Percentiles rank a stretch among this genome's conserved stretches.
These are phyloP conservation scores for Balakata baccata DNA, from an alignment of 345 rosid species.

Conservation along the genomic window DNA sequence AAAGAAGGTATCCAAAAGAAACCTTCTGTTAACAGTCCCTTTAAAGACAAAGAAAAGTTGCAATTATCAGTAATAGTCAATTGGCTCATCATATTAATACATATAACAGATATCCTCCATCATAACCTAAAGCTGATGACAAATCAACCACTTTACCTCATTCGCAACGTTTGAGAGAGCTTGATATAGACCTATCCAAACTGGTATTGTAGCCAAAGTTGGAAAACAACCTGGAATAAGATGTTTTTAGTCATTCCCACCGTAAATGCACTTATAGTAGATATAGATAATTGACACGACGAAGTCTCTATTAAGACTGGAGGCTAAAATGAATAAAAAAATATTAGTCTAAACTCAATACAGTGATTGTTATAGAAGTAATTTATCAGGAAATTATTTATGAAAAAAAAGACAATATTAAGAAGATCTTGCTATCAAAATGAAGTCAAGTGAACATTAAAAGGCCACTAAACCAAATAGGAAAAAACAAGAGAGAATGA, in stretches of 20 bases:
- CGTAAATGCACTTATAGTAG: conserved; percentile 6
- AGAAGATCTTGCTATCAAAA: neutral
- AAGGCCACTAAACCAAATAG: neutral
- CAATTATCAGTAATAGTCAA: conserved; percentile 18
- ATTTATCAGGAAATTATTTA: neutral
- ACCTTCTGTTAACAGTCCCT: conserved; percentile 93
- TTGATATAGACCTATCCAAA: conserved; percentile 97
- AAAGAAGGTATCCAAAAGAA: conserved; percentile 98
- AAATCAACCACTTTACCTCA: conserved; percentile 50
- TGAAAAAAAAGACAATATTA: neutral
- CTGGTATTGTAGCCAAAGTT: conserved; percentile 59
- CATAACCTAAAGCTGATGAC: conserved; percentile 7
- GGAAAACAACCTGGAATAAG: conserved; percentile 78
- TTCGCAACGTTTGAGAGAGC: conserved; percentile 94
- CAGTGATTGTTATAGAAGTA: neutral
- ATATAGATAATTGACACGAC: neutral
- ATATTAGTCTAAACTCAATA: neutral
- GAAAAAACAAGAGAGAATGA: neutral
- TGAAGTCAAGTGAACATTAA: neutral
- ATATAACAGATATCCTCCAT: neutral
- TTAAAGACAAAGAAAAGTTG: conserved; percentile 15
- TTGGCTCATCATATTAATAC: neutral
- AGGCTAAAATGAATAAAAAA: neutral
- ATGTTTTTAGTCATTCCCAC: conserved; percentile 20
- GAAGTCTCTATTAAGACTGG: neutral